A percentile compares a stretch with the other conserved stretches of the same genome.
Conservation (phyloP, 2,329 filamentous ascomycete species). For the Dothiorella sarmentorum region DNA sequence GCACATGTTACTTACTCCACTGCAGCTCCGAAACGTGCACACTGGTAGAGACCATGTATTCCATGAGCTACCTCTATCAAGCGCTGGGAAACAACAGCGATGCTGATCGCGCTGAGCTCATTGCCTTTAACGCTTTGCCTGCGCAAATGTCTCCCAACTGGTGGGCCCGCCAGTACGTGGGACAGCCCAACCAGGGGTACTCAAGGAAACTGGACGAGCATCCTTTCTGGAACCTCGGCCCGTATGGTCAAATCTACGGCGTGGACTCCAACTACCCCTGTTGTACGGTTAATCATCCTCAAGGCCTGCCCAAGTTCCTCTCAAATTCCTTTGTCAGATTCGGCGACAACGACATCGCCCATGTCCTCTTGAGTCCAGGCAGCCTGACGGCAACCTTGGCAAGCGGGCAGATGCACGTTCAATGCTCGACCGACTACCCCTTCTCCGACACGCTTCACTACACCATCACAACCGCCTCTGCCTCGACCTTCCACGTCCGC, state of each 20-base stretch:
- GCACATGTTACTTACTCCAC: neutral
- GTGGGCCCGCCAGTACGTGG: conserved; percentile 57
- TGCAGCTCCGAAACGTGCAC: conserved; percentile 49
- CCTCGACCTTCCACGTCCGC: conserved; percentile 46
- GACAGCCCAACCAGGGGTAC: conserved; percentile 53
- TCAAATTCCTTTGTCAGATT: conserved; percentile 43
- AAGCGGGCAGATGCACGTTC: conserved; percentile 40
- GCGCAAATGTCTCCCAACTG: conserved; percentile 51
- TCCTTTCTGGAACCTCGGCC: conserved; percentile 51
- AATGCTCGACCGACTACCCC: conserved; percentile 51
- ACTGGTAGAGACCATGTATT: conserved; percentile 52
- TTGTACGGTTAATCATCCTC: conserved; percentile 58
- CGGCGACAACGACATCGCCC: conserved; percentile 46
- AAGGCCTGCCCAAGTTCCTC: conserved; percentile 56
- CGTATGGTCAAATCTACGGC: conserved; percentile 48
- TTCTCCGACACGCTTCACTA: conserved; percentile 43
- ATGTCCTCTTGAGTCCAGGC: conserved; percentile 50
- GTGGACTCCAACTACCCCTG: conserved; percentile 52
- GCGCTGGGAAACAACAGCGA: conserved; percentile 45
- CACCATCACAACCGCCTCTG: conserved; percentile 33
- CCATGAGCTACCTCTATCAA: conserved; percentile 51
- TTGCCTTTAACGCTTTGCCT: conserved; percentile 56
- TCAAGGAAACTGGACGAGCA: conserved; percentile 39
- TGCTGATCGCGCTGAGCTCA: conserved; percentile 51
- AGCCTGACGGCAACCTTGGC: conserved; percentile 36